Base-by-base conservation (phyloP, 2,329 filamentous ascomycete species). In the Penicillium sp. region DNA sequence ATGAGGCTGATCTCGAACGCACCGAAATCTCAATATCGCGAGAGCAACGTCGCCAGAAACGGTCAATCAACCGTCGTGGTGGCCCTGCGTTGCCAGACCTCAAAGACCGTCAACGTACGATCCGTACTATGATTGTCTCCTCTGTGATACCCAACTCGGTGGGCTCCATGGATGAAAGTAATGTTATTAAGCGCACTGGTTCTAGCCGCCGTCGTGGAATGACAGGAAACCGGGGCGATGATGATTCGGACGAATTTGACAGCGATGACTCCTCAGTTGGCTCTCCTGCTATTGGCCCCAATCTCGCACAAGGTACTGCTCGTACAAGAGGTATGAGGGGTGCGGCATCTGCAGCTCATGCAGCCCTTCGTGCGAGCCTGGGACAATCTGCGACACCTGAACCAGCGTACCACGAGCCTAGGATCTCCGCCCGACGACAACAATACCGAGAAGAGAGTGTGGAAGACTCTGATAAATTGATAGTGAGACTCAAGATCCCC, bases 81-180 rank as follows among this genome's bases (percentile, higher is more conserved):
- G 94, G 94, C 0, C 94, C 94, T 6, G 89, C 90, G 56, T 78
- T 99, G 38, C 94, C 94, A n/a, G 94, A 99, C 75, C 84, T 99
- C 55, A 96, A 95, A 71, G 94, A 99, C 65, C 84, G 92, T 51
- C 93, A 94, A 74, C 85, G 93, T 47, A 97, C 94, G 0, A 93
- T 97, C 53, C 86, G 94, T 43, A 97, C 93, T 0, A 81, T 97
- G 62, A 84, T 97, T 48, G 91, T 99, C 1, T 97, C 93, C 9
- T 92, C 90, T 3, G 91, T 96, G 18, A 83, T 99, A 55, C 94
- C 94, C 14, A 94, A 93, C 23, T 90, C 91, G 4, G 93, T 89
- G 4, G 78, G 85, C 51, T 83, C 83, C 3, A 78, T 96, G 42
- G 92, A 97, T 58, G 90, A 94, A 41, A 96, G 90, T 66, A 85